Percentiles rank a stretch among this genome's conserved stretches.
These are phyloP conservation scores for Yamadazyma diddensiae DNA, from an alignment of 1,139 yeast species.

Conservation along the genomic window DNA sequence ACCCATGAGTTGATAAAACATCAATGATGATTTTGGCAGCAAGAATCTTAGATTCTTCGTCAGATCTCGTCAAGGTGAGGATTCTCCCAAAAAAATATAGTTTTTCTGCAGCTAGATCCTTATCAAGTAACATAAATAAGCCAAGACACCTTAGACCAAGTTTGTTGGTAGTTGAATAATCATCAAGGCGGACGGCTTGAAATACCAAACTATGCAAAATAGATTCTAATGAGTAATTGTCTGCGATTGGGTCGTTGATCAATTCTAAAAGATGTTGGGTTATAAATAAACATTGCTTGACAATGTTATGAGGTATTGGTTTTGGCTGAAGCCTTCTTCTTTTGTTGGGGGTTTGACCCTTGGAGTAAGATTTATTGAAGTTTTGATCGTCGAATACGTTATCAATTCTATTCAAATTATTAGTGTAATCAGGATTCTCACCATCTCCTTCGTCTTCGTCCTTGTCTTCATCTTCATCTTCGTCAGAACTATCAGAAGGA, in stretches of 20 bases:
- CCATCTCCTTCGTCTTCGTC: conserved; percentile 19
- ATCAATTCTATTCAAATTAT: conserved; percentile 18
- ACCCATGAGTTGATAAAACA: conserved; percentile 74
- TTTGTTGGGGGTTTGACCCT: conserved; percentile 15
- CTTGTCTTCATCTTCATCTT: conserved; percentile 21
- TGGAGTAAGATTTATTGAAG: conserved; percentile 10
- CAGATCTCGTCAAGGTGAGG: conserved; percentile 47
- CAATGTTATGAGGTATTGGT: conserved; percentile 46
- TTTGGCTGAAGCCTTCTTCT: conserved; percentile 36
- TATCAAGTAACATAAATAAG: conserved; percentile 71
- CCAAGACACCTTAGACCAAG: conserved; percentile 79
- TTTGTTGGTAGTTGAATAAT: conserved; percentile 54
- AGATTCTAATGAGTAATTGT: conserved; percentile 68
- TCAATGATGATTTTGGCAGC: conserved; percentile 76
- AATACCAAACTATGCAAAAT: conserved; percentile 73
- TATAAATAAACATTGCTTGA: conserved; percentile 65
- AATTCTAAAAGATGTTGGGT: conserved; percentile 72
- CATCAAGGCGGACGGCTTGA: conserved; percentile 72
- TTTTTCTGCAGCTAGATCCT: conserved; percentile 59
- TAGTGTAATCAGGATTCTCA: conserved; percentile 22
- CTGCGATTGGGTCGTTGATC: conserved; percentile 61
- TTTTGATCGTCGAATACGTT: conserved; percentile 16
- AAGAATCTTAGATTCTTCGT: conserved; percentile 56
- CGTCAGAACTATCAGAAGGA: conserved; percentile 19
- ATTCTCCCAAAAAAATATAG: conserved; percentile 60